Conservation (phyloP, 2,329 filamentous ascomycete species). For the Cordyceps javanica region DNA sequence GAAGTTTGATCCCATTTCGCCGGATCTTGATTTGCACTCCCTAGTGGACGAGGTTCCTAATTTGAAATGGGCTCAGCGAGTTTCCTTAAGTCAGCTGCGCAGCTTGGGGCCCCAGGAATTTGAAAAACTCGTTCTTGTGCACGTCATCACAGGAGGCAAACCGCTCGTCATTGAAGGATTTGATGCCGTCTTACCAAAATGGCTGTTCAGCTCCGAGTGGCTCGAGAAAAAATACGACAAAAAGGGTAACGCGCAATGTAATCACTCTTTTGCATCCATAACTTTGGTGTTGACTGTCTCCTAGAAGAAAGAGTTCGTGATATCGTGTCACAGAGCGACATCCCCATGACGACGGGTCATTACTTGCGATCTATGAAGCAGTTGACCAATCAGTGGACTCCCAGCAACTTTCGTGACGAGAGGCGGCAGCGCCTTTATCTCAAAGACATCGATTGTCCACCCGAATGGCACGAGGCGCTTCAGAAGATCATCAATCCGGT, state of each 20-base stretch:
- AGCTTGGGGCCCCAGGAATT: constrained; percentile 72
- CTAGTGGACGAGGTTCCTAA: constrained; percentile 76
- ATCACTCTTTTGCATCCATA: not conserved
- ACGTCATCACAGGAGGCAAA: constrained; percentile 79
- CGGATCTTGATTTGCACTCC: constrained; percentile 69
- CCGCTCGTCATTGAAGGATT: constrained; percentile 90
- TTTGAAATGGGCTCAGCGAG: constrained; percentile 79
- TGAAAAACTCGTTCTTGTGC: constrained; percentile 74
- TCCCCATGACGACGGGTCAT: constrained; percentile 82
- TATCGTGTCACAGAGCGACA: constrained; percentile 62
- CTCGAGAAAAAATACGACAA: constrained; percentile 70
- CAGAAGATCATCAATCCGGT: constrained; percentile 69
- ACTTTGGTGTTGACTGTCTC: constrained; percentile 17
- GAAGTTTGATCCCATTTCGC: constrained; percentile 86
- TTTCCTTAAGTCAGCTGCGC: constrained; percentile 72
- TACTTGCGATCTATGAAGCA: constrained; percentile 84
- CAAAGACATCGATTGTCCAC: constrained; percentile 94
- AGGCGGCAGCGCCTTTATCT: constrained; percentile 82
- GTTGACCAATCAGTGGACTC: constrained; percentile 75
- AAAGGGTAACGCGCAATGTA: constrained; percentile 54
- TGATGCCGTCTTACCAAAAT: constrained; percentile 65
- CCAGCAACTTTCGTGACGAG: constrained; percentile 70
- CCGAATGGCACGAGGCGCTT: constrained; percentile 77
- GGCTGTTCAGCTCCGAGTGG: constrained; percentile 77
- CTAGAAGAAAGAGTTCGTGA: constrained; percentile 81